Evolutionary conservation across 2,329 filamentous ascomycete species (phyloP).

Genomic region (Lachnellula suecica): DNA sequence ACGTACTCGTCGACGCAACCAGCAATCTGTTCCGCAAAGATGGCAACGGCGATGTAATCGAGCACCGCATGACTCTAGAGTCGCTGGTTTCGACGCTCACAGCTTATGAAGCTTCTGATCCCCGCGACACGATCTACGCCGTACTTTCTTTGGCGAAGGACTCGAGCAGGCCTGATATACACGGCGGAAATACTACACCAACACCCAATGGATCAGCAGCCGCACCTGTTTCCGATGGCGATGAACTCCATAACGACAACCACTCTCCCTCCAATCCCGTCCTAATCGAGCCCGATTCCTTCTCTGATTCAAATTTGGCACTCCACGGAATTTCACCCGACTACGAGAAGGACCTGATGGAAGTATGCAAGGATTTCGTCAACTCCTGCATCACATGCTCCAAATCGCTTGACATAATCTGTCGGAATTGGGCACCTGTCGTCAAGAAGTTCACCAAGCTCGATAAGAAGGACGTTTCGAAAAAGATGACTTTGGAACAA

Average conservation of each 20-base stretch:
- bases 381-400: conserved; percentile 24
- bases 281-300: neutral
- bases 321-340: conserved; percentile 17
- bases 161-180: too few relatives aligned
- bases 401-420: conserved; percentile 22
- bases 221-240: neutral
- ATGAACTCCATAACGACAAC: neutral
- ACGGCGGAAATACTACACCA: neutral
- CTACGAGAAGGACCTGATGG: conserved; percentile 18
- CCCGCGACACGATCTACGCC: conserved; percentile 21
- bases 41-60: conserved; percentile 10
- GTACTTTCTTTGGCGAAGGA: conserved; percentile 20
- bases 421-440: neutral
- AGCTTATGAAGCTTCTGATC: conserved; percentile 19
- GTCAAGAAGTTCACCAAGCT: neutral
- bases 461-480: neutral
- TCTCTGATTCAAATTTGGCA: neutral
- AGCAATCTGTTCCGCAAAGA: conserved; percentile 18
- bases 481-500: neutral
- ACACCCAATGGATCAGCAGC: neutral
- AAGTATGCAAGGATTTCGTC: conserved; percentile 25
- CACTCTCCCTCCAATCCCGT: neutral
- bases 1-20: conserved; percentile 15
- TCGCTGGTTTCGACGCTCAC: conserved; percentile 17
- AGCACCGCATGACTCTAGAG: conserved; percentile 18